Evolutionary conservation across 116 monocot genomes (phyloP), one percentile per base, ranked within the genome.

Genomic region (Posidonia oceanica): DNA sequence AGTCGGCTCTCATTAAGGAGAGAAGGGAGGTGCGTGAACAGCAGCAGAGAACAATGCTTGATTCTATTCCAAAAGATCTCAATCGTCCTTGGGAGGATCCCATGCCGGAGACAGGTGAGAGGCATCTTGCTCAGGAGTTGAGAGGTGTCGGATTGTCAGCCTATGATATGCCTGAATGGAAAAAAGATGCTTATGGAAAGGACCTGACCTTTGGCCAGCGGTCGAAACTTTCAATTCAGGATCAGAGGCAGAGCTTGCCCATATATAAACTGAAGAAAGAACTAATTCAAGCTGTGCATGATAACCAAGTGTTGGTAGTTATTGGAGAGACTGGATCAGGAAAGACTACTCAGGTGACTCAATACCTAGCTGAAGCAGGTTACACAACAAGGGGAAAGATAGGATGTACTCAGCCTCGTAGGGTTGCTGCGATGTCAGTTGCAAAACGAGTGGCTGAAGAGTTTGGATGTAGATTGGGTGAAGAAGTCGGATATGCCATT

Each of bases 101-200:
- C 14, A 96, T 96, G 86, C 96, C 95, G 3, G 96, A 96, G 65
- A 88, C 88, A 6, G 91, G 96, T 63, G 96, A 96, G 73, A 76
- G 96, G 57, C 96, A 96, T 64, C 86, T 96, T 36, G 96, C 96
- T 6, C 96, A 96, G 75, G 96, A 96, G 73, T 68, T 96, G 40
- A 80, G 96, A 66, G 96, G 96, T 76, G 96, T 96, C 20, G 96
- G 96, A 0, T 82, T 96, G 55, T 96, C 96, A 14, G 96, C 91
- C n/a, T 96, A 96, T 75, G 96, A 91, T 65, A 88, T 96, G 96
- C 96, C 96, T 8, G 96, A 96, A 61, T 96, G 96, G 96, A 96
- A 96, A 68, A 96, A 96, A 70, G 91, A 96, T 71, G 96, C 96
- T 2, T 91, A 91, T 72, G 96, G 96, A 21, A 96, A 96, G 70